phyloP scores from a whole-genome alignment of 2,329 filamentous ascomycete species.

The Xylariomycetidae sp. region DNA sequence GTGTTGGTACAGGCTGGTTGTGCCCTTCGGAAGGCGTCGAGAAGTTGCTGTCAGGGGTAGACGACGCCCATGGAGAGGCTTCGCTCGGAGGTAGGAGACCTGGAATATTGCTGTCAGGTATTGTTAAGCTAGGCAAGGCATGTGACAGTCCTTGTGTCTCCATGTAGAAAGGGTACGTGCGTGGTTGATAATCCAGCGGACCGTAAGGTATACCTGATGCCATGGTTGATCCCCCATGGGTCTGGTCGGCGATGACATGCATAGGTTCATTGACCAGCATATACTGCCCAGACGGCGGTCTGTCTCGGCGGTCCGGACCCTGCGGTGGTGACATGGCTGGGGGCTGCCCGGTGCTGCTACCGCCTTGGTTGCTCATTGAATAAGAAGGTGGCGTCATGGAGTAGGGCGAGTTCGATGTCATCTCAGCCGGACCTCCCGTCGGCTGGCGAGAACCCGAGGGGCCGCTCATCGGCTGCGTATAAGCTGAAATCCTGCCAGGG shows the following conservation, averaged over 20 bases:
- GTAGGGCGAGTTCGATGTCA: constrained; percentile 18
- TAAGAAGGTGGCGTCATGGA: constrained; percentile 14
- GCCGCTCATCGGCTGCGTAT: constrained; percentile 10
- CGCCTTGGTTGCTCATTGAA: constrained; percentile 9
- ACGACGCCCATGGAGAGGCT: constrained; percentile 37
- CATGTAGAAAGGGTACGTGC: constrained; percentile 21
- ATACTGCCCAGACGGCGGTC: too few relatives aligned
- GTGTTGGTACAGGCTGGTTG: constrained; percentile 16
- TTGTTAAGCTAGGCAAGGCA: constrained; percentile 23
- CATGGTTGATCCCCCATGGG: too few relatives aligned
- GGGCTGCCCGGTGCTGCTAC: constrained; percentile 17
- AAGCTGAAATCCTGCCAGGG: constrained; percentile 8
- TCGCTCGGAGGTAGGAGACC: constrained; percentile 30
- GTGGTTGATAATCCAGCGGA: constrained; percentile 22
- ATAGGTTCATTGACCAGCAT: too few relatives aligned
- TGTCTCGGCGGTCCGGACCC: constrained; percentile 8
- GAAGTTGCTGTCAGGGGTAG: constrained; percentile 42
- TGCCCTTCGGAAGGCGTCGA: constrained; percentile 40
- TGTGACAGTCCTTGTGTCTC: constrained; percentile 20
- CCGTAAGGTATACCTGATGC: constrained; percentile 17
- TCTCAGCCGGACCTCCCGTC: constrained; percentile 17
- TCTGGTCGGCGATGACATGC: too few relatives aligned
- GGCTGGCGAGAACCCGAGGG: constrained; percentile 7
- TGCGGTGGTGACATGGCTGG: constrained; percentile 23
- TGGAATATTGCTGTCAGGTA: constrained; percentile 27